Conservation (phyloP, 2,329 filamentous ascomycete species). For the Elsinoe ampelina region DNA sequence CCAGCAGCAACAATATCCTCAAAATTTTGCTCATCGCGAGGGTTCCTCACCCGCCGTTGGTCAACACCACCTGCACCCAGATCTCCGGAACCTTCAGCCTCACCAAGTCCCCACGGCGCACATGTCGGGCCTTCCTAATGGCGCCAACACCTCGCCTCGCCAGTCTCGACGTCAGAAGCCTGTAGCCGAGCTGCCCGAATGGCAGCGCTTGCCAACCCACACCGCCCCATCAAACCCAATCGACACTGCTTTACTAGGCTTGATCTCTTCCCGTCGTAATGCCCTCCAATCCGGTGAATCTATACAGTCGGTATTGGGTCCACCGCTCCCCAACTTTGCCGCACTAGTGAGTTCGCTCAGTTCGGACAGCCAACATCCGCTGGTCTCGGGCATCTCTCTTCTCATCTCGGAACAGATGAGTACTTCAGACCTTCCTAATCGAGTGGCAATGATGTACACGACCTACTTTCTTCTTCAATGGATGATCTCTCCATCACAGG, state of each 20-base stretch:
- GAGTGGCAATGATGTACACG: slow-evolving; percentile 69
- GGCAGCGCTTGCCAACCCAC: slow-evolving; percentile 11
- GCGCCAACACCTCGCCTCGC: slow-evolving; percentile 5
- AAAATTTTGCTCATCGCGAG: slow-evolving; percentile 13
- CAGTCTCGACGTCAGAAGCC: slow-evolving; percentile 7
- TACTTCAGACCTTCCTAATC: slow-evolving; percentile 61
- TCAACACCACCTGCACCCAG: slow-evolving; percentile 26
- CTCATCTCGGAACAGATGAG: slow-evolving; percentile 33
- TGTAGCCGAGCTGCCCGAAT: slow-evolving; percentile 9
- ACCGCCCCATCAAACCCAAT: slow-evolving; percentile 2
- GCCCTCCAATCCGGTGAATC: slow-evolving; percentile 57
- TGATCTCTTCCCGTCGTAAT: slow-evolving; percentile 45
- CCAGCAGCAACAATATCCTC: slow-evolving; percentile 17
- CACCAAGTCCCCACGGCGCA: slow-evolving; percentile 7
- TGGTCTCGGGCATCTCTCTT: slow-evolving; percentile 7
- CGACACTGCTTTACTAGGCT: slow-evolving; percentile 10
- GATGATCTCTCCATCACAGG: slow-evolving; percentile 68
- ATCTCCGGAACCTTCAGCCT: slow-evolving; percentile 20
- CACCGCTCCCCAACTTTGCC: slow-evolving; percentile 69
- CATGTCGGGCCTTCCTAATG: slow-evolving; percentile 8
- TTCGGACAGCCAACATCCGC: slow-evolving; percentile 35
- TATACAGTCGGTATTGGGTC: slow-evolving; percentile 59
- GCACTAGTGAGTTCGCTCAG: slow-evolving; percentile 52
- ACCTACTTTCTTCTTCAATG: slow-evolving; percentile 82
- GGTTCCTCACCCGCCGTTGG: slow-evolving; percentile 10